phyloP scores from a whole-genome alignment of 805 yeast genomes.

The Metahyphopichia silvanorum region DNA sequence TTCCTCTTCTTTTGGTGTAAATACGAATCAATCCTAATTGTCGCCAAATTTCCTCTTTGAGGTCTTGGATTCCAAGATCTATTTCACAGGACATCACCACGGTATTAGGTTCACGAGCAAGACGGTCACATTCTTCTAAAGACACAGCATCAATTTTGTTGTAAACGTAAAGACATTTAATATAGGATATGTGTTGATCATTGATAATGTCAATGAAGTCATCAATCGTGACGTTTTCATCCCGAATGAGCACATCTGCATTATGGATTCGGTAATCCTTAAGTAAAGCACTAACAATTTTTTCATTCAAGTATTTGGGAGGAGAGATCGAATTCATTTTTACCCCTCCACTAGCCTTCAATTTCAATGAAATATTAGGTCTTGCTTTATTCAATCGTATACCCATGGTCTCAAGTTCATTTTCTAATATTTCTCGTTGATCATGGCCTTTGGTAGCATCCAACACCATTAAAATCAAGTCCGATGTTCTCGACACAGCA shows the following conservation, averaged over 20 bases:
- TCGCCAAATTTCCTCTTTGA: slow-evolving; percentile 91
- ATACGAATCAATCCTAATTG: slow-evolving; percentile 75
- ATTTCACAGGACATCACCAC: slow-evolving; percentile 91
- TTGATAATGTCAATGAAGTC: slow-evolving; percentile 89
- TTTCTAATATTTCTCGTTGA: slow-evolving; percentile 82
- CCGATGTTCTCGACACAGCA: slow-evolving; percentile 94
- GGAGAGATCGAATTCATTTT: slow-evolving; percentile 79
- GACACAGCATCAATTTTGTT: slow-evolving; percentile 96
- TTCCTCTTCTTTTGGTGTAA: slow-evolving; percentile 86
- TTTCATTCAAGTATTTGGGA: slow-evolving; percentile 78
- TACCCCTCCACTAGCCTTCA: slow-evolving; percentile 89
- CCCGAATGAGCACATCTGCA: slow-evolving; percentile 89
- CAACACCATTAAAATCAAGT: slow-evolving; percentile 84
- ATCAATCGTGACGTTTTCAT: slow-evolving; percentile 85
- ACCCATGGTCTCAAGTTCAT: slow-evolving; percentile 91
- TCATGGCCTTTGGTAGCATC: slow-evolving; percentile 94
- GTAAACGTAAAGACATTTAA: slow-evolving; percentile 89
- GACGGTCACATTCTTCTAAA: slow-evolving; percentile 86
- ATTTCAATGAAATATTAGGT: slow-evolving; percentile 76
- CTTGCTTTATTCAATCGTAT: slow-evolving; percentile 77
- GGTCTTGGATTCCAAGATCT: slow-evolving; percentile 82
- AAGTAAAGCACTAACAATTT: slow-evolving; percentile 68
- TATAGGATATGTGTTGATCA: slow-evolving; percentile 81
- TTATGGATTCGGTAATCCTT: slow-evolving; percentile 88
- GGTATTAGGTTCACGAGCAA: slow-evolving; percentile 90